A percentile compares a stretch with the other conserved stretches of the same genome.
phyloP scores from a whole-genome alignment of 805 yeast species.

The Debaryomyces maramus region DNA sequence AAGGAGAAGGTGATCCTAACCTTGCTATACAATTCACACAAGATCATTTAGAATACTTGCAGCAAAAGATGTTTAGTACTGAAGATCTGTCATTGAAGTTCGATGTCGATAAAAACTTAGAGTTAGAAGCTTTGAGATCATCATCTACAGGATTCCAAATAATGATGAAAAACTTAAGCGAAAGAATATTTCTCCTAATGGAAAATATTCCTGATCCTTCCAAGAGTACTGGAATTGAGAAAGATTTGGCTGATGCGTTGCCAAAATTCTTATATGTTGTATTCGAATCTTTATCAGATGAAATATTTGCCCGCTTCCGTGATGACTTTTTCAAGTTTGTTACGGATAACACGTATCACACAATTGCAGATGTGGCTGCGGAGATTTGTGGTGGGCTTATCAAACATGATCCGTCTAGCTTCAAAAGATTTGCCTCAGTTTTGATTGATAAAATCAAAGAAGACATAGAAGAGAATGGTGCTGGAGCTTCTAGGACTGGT shows the following conservation, averaged over 20 bases:
- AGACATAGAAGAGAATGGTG: slow-evolving; percentile 75
- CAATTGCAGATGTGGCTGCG: slow-evolving; percentile 66
- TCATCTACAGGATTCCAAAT: slow-evolving; percentile 71
- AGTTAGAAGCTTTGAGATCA: slow-evolving; percentile 62
- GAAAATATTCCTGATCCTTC: slow-evolving; percentile 68
- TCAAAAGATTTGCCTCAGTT: slow-evolving; percentile 44
- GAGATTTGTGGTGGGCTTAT: slow-evolving; percentile 72
- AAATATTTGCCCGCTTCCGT: slow-evolving; percentile 47
- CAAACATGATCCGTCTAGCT: slow-evolving; percentile 55
- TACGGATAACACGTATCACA: slow-evolving; percentile 55
- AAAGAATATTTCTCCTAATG: slow-evolving; percentile 59
- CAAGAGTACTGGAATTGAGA: slow-evolving; percentile 50
- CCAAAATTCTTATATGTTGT: slow-evolving; percentile 41
- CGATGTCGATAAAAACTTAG: slow-evolving; percentile 43
- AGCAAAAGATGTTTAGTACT: slow-evolving; percentile 36
- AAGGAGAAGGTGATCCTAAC: slow-evolving; percentile 38
- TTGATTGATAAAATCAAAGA: slow-evolving; percentile 54
- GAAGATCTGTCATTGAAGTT: slow-evolving; percentile 24
- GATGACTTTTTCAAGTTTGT: slow-evolving; percentile 57
- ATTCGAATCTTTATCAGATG: slow-evolving; percentile 61
- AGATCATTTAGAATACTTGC: slow-evolving; percentile 59
- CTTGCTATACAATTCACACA: slow-evolving; percentile 57
- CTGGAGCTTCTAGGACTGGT: slow-evolving; percentile 71
- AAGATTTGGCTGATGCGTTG: slow-evolving; percentile 38
- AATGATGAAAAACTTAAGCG: slow-evolving; percentile 55